A percentile compares a stretch with the other conserved stretches of the same genome.
phyloP scores from a whole-genome alignment of 2,329 filamentous ascomycete species.

The Dothistroma pini region DNA sequence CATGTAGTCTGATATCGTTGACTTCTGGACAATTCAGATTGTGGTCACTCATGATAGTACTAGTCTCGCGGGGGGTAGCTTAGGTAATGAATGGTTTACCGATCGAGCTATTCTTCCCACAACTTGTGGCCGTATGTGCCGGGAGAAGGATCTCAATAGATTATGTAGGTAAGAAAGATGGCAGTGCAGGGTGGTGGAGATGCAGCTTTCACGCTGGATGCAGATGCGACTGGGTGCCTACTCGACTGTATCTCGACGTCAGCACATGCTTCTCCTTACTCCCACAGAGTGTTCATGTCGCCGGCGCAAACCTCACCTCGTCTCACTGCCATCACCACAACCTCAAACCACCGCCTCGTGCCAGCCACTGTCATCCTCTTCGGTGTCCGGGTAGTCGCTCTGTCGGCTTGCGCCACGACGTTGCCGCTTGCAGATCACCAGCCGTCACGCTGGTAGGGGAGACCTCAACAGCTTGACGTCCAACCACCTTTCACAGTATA shows the following conservation, averaged over 20 bases:
- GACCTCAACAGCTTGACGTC: too few species aligned
- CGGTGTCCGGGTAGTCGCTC: too few species aligned
- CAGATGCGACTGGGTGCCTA: not conserved
- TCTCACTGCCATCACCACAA: not conserved
- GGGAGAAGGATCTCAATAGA: not conserved
- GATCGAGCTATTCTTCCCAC: not conserved
- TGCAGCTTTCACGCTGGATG: not conserved
- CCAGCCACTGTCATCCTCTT: not conserved
- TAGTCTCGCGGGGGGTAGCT: not conserved
- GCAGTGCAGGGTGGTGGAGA: not conserved
- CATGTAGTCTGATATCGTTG: not conserved
- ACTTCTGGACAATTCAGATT: not conserved
- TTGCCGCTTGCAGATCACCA: too few species aligned
- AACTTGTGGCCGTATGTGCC: not conserved
- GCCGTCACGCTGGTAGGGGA: too few species aligned
- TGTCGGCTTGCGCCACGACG: too few species aligned
- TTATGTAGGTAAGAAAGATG: not conserved
- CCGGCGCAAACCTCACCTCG: not conserved
- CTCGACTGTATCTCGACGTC: not conserved
- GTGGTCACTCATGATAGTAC: not conserved
- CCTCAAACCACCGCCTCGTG: not conserved
- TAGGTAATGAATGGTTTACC: not conserved
- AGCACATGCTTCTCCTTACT: not conserved
- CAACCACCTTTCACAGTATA: too few species aligned
- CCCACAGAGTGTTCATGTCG: not conserved